phyloP scores from a whole-genome alignment of 164 flowering plant genomes.

The Warburgia ugandensis region DNA sequence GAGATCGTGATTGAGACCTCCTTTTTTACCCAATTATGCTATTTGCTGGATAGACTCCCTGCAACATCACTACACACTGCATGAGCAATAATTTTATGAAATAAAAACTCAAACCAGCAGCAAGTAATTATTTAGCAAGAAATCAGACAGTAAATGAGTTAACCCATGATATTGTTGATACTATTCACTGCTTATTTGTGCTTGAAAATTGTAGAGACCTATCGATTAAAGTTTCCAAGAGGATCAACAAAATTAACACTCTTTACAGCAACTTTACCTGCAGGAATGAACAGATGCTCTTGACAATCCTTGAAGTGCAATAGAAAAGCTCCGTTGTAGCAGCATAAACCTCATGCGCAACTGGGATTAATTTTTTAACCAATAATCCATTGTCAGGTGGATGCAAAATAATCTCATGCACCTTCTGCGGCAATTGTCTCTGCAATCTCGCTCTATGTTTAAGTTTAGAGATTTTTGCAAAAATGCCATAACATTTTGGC shows the following conservation, averaged over 20 bases:
- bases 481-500: too few relatives aligned
- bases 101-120: background rate
- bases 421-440: slow-evolving; percentile 27
- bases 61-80: slow-evolving; percentile 39
- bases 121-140: too few relatives aligned
- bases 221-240: too few relatives aligned
- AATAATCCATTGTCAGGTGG: slow-evolving; percentile 64
- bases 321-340: slow-evolving; percentile 30
- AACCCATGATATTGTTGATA: background rate
- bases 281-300: slow-evolving; percentile 34
- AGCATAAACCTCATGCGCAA: slow-evolving; percentile 48
- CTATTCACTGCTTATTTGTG: background rate
- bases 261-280: slow-evolving; percentile 29
- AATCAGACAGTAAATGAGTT: background rate
- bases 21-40: slow-evolving; percentile 38
- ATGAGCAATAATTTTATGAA: background rate
- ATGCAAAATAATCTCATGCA: slow-evolving; percentile 22
- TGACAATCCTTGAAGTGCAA: slow-evolving; percentile 37
- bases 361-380: slow-evolving; percentile 43
- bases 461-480: too few relatives aligned
- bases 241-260: background rate
- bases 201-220: background rate
- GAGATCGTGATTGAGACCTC: slow-evolving; percentile 27
- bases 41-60: slow-evolving; percentile 31
- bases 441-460: slow-evolving; percentile 44